A percentile compares a stretch with the other conserved stretches of the same genome.
Evolutionary conservation across 495 filamentous ascomycete genomes (phyloP).

Genomic region (Penicillium psychrofluorescens): DNA sequence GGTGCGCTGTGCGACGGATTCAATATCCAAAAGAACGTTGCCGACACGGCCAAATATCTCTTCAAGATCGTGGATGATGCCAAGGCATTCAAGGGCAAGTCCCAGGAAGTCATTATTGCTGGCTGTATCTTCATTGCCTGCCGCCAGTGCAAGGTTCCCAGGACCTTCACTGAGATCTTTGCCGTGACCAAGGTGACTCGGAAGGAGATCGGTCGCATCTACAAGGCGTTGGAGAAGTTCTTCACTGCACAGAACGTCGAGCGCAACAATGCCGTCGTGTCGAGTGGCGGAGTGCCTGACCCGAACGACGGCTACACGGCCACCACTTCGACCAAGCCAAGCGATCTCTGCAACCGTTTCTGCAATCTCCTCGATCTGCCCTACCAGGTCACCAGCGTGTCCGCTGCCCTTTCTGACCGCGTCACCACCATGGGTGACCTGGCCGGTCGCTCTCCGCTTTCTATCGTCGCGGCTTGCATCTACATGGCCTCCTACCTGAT

Average conservation of each 20-base stretch:
- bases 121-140: constrained; percentile 97
- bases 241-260: constrained; percentile 54
- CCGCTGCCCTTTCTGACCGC: constrained; percentile 64
- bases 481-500: constrained; percentile 86
- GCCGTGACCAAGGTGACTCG: constrained; percentile 87
- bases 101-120: constrained; percentile 86
- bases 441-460: constrained; percentile 89
- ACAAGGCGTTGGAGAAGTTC: constrained; percentile 88
- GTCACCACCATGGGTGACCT: constrained; percentile 67
- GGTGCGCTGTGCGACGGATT: constrained; percentile 79
- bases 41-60: constrained; percentile 84
- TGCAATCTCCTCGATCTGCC: constrained; percentile 72
- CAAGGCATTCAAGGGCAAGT: constrained; percentile 91
- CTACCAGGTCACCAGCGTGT: constrained; percentile 60
- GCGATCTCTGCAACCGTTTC: constrained; percentile 81
- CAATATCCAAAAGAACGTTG: constrained; percentile 68
- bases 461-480: constrained; percentile 89
- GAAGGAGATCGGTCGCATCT: constrained; percentile 94
- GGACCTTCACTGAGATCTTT: constrained; percentile 90
- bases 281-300: constrained; percentile 38
- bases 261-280: constrained; percentile 41
- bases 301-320: constrained; percentile 56
- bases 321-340: constrained; percentile 73
- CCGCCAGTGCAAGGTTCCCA: constrained; percentile 75
- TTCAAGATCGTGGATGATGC: constrained; percentile 90